phyloP scores from a whole-genome alignment of 139 green algal species.

The Gonium pectorale region DNA sequence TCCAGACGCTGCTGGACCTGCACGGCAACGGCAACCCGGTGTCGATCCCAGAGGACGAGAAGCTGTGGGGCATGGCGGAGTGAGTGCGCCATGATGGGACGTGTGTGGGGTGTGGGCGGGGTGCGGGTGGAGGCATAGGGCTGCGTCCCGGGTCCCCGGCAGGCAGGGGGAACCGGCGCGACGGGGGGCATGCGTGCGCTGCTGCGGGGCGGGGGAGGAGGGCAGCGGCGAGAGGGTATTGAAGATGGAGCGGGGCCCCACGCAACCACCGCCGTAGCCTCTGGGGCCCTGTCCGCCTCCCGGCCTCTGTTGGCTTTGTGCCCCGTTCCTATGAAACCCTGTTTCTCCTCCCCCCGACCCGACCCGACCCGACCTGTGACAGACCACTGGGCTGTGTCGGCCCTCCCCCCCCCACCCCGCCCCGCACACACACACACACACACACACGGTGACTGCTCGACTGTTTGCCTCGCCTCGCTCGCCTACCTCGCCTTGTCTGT shows the following conservation, averaged over 20 bases:
- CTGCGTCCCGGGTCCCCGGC: not conserved
- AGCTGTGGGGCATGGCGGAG: constrained; percentile 64
- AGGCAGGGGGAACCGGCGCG: not conserved
- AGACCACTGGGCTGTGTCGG: too few species aligned
- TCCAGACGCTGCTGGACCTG: constrained; percentile 45
- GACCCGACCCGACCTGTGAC: too few species aligned
- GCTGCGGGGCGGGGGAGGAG: not conserved
- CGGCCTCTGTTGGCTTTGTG: too few species aligned
- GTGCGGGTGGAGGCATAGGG: not conserved
- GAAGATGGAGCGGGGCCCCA: not conserved
- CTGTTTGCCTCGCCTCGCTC: too few species aligned
- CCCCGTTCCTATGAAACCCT: too few species aligned
- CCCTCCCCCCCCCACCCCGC: too few species aligned
- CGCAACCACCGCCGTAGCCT: too few species aligned
- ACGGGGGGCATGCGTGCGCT: not conserved
- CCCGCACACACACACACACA: too few species aligned
- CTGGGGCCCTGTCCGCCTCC: too few species aligned
- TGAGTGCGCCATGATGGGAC: not conserved
- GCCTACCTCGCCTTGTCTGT: too few species aligned
- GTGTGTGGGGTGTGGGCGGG: not conserved
- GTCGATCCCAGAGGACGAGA: constrained; percentile 55
- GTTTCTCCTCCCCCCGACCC: too few species aligned
- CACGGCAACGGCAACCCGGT: constrained; percentile 49
- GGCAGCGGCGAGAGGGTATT: not conserved
- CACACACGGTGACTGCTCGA: too few species aligned